These are phyloP conservation scores for Erythrophleum fordii DNA, from an alignment of 306 rosid species.

Conservation along the genomic window DNA sequence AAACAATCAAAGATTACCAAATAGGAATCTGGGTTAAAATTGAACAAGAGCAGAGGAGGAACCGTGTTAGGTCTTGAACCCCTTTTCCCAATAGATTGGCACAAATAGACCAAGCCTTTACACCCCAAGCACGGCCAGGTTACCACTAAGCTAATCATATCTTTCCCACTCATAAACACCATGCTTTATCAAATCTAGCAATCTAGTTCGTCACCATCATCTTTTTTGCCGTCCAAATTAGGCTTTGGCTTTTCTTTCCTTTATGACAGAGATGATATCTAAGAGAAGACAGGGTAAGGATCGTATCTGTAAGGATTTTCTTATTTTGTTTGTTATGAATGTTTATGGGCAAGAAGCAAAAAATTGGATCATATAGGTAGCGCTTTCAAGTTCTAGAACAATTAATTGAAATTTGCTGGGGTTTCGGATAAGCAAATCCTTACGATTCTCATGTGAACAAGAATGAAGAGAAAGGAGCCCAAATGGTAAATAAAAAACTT, in stretches of 20 bases:
- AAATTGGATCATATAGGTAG: neutral
- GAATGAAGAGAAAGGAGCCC: neutral
- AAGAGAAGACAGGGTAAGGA: neutral
- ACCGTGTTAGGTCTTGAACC: no score
- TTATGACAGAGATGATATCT: no score
- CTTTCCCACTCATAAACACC: neutral
- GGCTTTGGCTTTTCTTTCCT: neutral
- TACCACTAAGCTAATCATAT: neutral
- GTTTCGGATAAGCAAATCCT: neutral
- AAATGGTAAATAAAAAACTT: neutral
- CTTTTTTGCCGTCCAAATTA: neutral
- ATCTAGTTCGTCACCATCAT: neutral
- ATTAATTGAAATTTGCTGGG: neutral
- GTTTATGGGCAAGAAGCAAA: neutral
- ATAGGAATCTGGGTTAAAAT: neutral
- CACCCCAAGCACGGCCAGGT: neutral
- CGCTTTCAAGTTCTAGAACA: neutral
- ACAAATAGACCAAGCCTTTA: neutral
- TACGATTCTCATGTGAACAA: neutral
- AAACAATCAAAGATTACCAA: neutral
- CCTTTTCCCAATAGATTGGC: neutral
- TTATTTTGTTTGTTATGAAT: neutral
- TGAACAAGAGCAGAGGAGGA: neutral
- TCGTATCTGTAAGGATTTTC: neutral
- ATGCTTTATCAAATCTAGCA: neutral